Conservation (phyloP, 1,284 basidiomycete species). For the Retiboletus flavoniger region DNA sequence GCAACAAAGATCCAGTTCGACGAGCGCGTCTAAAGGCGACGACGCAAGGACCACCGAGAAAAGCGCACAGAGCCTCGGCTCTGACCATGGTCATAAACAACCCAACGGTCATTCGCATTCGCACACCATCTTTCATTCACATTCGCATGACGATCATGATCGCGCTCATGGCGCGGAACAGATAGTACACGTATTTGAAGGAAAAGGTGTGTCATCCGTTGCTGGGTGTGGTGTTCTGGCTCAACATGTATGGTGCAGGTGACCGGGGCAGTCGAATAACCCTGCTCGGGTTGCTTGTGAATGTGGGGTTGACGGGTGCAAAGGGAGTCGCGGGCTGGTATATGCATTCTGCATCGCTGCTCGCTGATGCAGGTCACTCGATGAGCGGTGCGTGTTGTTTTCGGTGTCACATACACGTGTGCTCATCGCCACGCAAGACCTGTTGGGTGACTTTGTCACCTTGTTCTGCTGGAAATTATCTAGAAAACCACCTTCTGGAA, state of each 20-base stretch:
- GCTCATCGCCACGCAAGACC: conserved; percentile 44
- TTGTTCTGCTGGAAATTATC: conserved; percentile 91
- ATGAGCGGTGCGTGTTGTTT: conserved; percentile 64
- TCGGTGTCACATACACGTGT: neutral
- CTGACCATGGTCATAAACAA: conserved; percentile 18
- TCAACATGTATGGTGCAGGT: conserved; percentile 38
- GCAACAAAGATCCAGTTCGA: conserved; percentile 36
- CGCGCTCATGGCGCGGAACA: conserved; percentile 69
- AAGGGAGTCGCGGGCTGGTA: conserved; percentile 88
- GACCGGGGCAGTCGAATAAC: conserved; percentile 85
- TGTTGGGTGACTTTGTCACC: conserved; percentile 91
- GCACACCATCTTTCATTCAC: conserved; percentile 62
- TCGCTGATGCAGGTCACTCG: conserved; percentile 97
- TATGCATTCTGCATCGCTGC: conserved; percentile 86
- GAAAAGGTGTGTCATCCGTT: conserved; percentile 50
- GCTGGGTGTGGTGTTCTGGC: conserved; percentile 5
- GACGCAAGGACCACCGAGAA: conserved; percentile 1
- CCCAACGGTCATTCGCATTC: conserved; percentile 42
- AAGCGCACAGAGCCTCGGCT: neutral
- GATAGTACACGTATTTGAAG: conserved; percentile 69
- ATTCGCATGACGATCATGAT: conserved; percentile 64
- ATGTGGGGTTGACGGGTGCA: conserved; percentile 76
- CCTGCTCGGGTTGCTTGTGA: conserved; percentile 82
- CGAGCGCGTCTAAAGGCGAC: conserved; percentile 19
- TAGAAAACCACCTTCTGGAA: conserved; percentile 70